These are phyloP conservation scores for Phytophthora boehmeriae DNA, from an alignment of 352 stramenopile genomes.

Conservation along the genomic window DNA sequence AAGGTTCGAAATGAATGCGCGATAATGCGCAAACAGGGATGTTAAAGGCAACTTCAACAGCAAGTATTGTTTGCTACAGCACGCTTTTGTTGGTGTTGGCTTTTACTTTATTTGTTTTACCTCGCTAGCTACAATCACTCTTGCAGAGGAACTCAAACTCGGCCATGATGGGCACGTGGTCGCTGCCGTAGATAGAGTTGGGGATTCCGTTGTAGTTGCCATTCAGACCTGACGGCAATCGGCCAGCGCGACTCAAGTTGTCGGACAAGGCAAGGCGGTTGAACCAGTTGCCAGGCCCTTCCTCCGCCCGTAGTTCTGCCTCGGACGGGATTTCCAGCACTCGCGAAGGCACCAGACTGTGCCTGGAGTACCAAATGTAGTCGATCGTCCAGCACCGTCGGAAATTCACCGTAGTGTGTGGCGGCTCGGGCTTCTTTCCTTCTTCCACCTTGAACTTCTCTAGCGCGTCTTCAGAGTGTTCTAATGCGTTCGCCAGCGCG, in stretches of 20 bases:
- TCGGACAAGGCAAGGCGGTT: constrained; percentile 73
- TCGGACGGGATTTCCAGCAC: constrained; percentile 82
- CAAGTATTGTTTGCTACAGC: no score
- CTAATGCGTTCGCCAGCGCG: constrained; percentile 37
- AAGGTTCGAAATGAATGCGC: background rate
- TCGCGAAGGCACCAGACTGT: constrained; percentile 57
- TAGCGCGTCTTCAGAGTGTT: constrained; percentile 30
- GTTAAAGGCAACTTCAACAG: background rate
- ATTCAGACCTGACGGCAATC: constrained; percentile 63
- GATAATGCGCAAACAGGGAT: constrained; percentile 1
- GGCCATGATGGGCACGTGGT: constrained; percentile 88
- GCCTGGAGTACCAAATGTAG: constrained; percentile 89
- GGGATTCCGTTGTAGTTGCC: constrained; percentile 90
- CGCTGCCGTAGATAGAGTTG: constrained; percentile 84
- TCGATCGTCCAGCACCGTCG: constrained; percentile 90
- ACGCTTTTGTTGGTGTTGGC: background rate
- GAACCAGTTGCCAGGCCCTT: constrained; percentile 80
- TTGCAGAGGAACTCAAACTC: constrained; percentile 76
- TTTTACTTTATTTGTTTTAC: constrained; percentile 36
- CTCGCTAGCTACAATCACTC: constrained; percentile 13
- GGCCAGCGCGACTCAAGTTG: constrained; percentile 68
- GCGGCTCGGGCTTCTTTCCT: constrained; percentile 68
- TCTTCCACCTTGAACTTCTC: constrained; percentile 38
- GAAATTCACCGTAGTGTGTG: constrained; percentile 88
- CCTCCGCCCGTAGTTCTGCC: constrained; percentile 66